Conservation (phyloP, 2,329 filamentous ascomycete species). For the Rhinocladiella similis region DNA sequence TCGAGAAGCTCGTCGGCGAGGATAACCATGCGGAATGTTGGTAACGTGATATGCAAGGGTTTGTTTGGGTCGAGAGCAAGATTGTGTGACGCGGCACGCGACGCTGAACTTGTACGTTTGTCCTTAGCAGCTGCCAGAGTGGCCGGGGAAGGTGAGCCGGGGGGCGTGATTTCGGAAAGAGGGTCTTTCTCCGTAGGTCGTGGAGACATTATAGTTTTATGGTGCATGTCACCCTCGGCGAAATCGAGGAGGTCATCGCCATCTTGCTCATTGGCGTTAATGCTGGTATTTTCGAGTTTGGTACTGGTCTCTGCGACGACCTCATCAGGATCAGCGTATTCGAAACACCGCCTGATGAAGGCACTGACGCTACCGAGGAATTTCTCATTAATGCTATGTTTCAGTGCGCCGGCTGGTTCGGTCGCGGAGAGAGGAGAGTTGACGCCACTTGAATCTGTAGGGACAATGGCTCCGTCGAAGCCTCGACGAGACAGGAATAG, state of each 20-base stretch:
- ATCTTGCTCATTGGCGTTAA: conserved; percentile 33
- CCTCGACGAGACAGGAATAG: conserved; percentile 89
- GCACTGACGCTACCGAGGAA: conserved; percentile 92
- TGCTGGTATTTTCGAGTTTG: conserved; percentile 35
- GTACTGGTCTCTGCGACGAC: conserved; percentile 68
- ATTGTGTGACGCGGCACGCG: conserved; percentile 68
- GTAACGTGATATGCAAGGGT: conserved; percentile 90
- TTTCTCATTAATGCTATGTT: conserved; percentile 72
- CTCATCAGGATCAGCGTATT: conserved; percentile 88
- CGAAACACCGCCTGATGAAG: conserved; percentile 94
- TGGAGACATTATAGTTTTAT: conserved; percentile 27
- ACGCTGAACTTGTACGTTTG: conserved; percentile 8
- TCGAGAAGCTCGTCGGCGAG: conserved; percentile 93
- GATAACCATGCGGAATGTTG: conserved; percentile 98
- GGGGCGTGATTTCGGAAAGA: conserved; percentile 24
- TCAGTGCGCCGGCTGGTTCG: conserved; percentile 32
- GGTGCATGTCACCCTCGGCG: conserved; percentile 36
- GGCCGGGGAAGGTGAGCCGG: conserved; percentile 17
- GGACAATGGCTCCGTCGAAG: conserved; percentile 70
- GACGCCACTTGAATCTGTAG: conserved; percentile 61
- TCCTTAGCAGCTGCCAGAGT: conserved; percentile 2
- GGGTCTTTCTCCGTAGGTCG: conserved; percentile 25
- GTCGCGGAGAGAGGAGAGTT: conserved; percentile 15
- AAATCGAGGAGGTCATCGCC: conserved; percentile 47
- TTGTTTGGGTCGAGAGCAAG: conserved; percentile 88